Conservation (phyloP, 75 land plant genomes). For the Picea sitchensis region DNA sequence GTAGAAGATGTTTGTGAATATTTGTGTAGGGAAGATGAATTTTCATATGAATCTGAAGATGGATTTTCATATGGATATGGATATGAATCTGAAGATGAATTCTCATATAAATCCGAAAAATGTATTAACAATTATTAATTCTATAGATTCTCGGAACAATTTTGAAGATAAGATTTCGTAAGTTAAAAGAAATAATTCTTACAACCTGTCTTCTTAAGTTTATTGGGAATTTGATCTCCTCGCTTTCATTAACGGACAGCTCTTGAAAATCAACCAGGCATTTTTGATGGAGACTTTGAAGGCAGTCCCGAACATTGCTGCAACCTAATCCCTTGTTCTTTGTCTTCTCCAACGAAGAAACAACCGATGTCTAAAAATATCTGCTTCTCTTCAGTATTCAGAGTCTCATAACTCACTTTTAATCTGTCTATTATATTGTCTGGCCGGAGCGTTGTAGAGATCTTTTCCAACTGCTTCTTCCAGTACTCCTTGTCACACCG, state of each 20-base stretch:
- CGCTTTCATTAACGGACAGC: not conserved
- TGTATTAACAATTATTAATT: no score
- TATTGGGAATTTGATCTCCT: no score
- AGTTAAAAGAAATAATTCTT: no score
- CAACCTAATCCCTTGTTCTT: not conserved
- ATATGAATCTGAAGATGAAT: no score
- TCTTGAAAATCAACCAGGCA: not conserved
- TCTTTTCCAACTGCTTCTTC: not conserved
- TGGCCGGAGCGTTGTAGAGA: not conserved
- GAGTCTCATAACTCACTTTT: not conserved
- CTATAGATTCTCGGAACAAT: no score
- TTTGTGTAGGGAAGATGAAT: no score
- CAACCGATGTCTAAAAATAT: not conserved
- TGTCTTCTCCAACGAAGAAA: not conserved
- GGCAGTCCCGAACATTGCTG: not conserved
- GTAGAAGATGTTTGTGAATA: no score
- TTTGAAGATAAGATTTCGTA: no score
- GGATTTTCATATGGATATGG: no score
- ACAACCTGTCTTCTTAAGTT: no score
- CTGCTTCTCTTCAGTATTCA: not conserved
- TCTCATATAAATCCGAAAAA: no score
- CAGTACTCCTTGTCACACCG: not conserved
- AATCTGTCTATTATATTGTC: not conserved
- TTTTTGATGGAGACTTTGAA: not conserved
- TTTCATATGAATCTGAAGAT: no score